Evolutionary conservation across 768 basidiomycete genomes (phyloP), one percentile per base, ranked within the genome.

Genomic region (Tricholoma furcatifolium): DNA sequence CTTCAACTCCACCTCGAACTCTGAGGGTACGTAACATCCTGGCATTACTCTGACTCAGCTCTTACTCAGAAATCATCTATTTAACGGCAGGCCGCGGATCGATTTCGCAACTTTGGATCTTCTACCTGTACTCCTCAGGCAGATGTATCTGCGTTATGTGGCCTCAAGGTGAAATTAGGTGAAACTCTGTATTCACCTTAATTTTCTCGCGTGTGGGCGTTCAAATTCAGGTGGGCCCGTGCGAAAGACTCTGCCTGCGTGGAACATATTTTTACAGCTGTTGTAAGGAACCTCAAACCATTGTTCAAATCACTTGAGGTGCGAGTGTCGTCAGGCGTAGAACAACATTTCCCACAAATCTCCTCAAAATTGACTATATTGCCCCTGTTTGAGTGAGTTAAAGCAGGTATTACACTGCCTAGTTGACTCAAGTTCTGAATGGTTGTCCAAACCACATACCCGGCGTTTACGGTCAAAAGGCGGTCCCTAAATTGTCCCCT

Each of bases 51-150:
- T 51, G 35, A 45, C 47, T 46, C 34, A 47, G 43, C n/a, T n/a
- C n/a, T n/a, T n/a, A n/a, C n/a, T n/a, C n/a, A 50, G 47, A 47
- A 58, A 45, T 51, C 53, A 51, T 61, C 51, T 61, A 55, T 54
- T 60, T 39, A 44, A 32, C 27, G 48, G 35, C 49, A 51, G 57
- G 57, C 61, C 59, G 61, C 61, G 61, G 61, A 62, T 62, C 61
- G 59, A 41, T 50, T 31, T 39, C 40, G 21, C 46, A 53, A 49
- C 43, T 40, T 24, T 43, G 43, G 23, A 46, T 53, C 49, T 48
- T 51, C 46, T 36, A 31, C 34, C 9, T 49, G 21, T 50, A 46
- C 47, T 48, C 53, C 53, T 50, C 54, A 35, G 39, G 27, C 54
- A 50, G 39, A 35, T 34, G 49, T 43, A 44, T 36, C 40, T 45